A percentile compares a stretch with the other conserved stretches of the same genome.
phyloP scores from a whole-genome alignment of 2,329 filamentous ascomycete species.

The Calonectria pteridis region DNA sequence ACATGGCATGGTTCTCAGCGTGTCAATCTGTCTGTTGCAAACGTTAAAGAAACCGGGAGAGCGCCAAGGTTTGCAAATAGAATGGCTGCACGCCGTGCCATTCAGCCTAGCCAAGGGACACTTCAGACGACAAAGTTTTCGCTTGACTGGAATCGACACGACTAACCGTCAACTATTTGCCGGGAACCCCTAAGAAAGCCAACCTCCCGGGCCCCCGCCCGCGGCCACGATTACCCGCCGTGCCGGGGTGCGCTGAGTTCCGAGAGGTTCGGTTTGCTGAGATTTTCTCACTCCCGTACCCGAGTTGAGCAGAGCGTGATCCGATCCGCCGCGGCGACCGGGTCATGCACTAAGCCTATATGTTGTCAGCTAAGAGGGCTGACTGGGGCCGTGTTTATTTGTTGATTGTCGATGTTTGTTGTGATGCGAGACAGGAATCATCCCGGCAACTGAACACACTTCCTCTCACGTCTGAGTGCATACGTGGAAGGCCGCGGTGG shows the following conservation, averaged over 20 bases:
- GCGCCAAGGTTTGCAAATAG: constrained; percentile 2
- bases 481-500: constrained; percentile 13
- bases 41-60: constrained; percentile 2
- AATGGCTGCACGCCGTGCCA: constrained; percentile 10
- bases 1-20: constrained; percentile 10
- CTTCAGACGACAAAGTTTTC: constrained; percentile 5
- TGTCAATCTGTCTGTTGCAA: constrained; percentile 14
- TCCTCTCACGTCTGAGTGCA: constrained; percentile 29
- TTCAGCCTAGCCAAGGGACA: not conserved
- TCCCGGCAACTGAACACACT: constrained; percentile 25
- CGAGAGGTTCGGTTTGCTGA: constrained; percentile 9
- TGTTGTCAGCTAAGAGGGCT: constrained; percentile 12
- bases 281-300: constrained; percentile 4
- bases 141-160: constrained; percentile 6
- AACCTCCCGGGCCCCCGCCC: not conserved
- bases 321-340: not conserved
- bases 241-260: not conserved
- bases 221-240: constrained; percentile 7
- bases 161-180: not conserved
- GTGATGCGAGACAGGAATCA: constrained; percentile 27
- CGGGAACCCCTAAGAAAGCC: not conserved
- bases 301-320: not conserved
- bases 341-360: constrained; percentile 13
- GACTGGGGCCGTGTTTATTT: constrained; percentile 14
- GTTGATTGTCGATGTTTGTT: constrained; percentile 12